phyloP scores from a whole-genome alignment of 1,284 basidiomycete genomes.

The Rhodotorula sp. region DNA sequence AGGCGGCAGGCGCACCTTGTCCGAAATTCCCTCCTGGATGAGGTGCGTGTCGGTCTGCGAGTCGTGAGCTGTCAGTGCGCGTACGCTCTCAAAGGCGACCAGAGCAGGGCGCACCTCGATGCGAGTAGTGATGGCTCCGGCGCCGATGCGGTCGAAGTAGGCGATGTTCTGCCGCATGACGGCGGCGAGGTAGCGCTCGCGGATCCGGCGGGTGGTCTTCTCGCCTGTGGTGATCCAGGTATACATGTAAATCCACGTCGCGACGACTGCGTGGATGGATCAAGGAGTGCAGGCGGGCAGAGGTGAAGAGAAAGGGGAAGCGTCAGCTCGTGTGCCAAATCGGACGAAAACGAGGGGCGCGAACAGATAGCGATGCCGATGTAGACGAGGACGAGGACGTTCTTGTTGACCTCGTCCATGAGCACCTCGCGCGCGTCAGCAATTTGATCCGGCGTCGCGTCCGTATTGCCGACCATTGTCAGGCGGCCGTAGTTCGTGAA shows the following conservation, averaged over 20 bases:
- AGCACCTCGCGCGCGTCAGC: constrained; percentile 12
- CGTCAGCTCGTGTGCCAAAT: not conserved
- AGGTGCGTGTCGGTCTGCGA: constrained; percentile 40
- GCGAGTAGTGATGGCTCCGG: constrained; percentile 92
- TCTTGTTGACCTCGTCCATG: constrained; percentile 46
- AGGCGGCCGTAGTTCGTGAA: constrained; percentile 1
- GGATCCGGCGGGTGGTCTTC: constrained; percentile 75
- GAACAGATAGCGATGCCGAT: constrained; percentile 58
- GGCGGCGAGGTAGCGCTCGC: constrained; percentile 60
- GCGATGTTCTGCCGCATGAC: constrained; percentile 70
- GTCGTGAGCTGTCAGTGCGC: too few relatives aligned
- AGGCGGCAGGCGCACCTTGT: constrained; percentile 63
- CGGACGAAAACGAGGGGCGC: too few relatives aligned
- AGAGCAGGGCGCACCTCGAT: constrained; percentile 58
- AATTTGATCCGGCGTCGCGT: not conserved
- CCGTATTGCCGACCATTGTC: not conserved
- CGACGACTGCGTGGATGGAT: not conserved
- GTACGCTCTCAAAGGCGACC: too few relatives aligned
- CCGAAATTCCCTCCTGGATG: constrained; percentile 77
- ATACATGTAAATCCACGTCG: constrained; percentile 10
- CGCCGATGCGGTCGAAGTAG: constrained; percentile 89
- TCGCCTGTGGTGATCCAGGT: constrained; percentile 90
- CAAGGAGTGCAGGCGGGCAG: too few relatives aligned
- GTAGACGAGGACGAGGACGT: constrained; percentile 65
- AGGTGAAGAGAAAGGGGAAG: not conserved